These are phyloP conservation scores for Lipomyces starkeyi DNA, from an alignment of 805 yeast species.

Conservation along the genomic window DNA sequence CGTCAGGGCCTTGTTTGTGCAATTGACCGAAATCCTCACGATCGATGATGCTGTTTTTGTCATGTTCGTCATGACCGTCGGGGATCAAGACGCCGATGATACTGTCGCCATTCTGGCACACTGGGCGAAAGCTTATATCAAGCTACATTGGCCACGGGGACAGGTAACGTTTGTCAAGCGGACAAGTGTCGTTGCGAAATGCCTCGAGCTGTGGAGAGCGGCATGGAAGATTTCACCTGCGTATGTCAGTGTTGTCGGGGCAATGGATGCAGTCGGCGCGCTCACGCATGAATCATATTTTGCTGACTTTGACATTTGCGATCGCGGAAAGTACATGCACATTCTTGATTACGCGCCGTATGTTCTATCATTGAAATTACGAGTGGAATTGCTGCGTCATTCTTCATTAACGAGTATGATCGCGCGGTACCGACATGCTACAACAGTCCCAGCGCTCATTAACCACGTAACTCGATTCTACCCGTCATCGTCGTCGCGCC, in stretches of 20 bases:
- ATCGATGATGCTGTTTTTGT: background rate
- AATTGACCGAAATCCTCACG: conserved; percentile 8
- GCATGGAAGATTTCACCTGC: conserved; percentile 10
- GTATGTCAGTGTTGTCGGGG: background rate
- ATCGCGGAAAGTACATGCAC: conserved; percentile 16
- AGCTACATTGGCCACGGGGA: conserved; percentile 25
- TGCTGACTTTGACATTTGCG: conserved; percentile 12
- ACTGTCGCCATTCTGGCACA: conserved; percentile 1
- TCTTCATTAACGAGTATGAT: conserved; percentile 19
- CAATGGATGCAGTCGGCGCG: conserved; percentile 10
- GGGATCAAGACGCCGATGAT: conserved; percentile 13
- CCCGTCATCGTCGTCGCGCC: conserved; percentile 16
- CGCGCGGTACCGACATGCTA: conserved; percentile 10
- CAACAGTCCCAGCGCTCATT: conserved; percentile 15
- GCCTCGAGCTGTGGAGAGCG: conserved; percentile 20
- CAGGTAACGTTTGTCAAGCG: conserved; percentile 15
- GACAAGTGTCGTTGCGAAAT: conserved; percentile 2
- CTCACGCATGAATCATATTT: conserved; percentile 14
- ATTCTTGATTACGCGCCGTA: conserved; percentile 19
- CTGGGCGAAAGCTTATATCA: conserved; percentile 26
- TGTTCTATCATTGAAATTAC: conserved; percentile 14
- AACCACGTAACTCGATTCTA: conserved; percentile 19
- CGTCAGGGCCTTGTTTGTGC: conserved; percentile 18
- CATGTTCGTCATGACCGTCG: background rate
- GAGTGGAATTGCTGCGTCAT: conserved; percentile 21